Evolutionary conservation across 208 protist genomes (phyloP).

Genomic region (Borovskyia barvae): DNA sequence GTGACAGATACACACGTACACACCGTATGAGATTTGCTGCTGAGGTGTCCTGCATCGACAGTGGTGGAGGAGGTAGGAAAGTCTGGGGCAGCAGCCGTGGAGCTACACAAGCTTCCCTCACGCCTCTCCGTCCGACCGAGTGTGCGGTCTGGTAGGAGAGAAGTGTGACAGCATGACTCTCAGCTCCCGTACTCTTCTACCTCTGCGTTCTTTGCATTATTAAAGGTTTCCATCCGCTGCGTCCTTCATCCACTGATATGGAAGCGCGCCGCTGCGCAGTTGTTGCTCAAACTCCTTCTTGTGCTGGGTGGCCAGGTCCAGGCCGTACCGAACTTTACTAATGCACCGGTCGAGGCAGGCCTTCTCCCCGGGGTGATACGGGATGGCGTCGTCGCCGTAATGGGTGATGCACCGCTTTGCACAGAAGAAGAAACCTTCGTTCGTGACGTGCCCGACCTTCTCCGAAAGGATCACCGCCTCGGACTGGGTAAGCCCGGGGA

Average conservation of each 20-base stretch:
- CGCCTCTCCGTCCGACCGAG: too few species aligned
- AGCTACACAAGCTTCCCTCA: too few species aligned
- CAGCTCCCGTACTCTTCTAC: not conserved
- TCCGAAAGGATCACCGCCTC: conserved; percentile 71
- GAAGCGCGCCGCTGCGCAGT: conserved; percentile 60
- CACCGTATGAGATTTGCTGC: too few species aligned
- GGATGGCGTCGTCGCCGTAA: conserved; percentile 78
- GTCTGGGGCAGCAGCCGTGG: too few species aligned
- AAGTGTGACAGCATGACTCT: not conserved
- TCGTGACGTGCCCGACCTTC: conserved; percentile 47
- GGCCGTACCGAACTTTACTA: conserved; percentile 58
- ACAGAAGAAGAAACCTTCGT: conserved; percentile 72
- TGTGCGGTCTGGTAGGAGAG: too few species aligned
- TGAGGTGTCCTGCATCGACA: too few species aligned
- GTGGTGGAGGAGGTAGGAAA: too few species aligned
- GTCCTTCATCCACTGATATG: conserved; percentile 83
- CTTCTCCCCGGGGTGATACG: conserved; percentile 79
- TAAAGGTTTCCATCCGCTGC: conserved; percentile 37
- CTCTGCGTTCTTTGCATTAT: conserved; percentile 5
- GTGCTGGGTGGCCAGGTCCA: conserved; percentile 53
- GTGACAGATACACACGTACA: too few species aligned
- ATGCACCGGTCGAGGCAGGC: conserved; percentile 75
- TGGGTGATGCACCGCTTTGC: conserved; percentile 61
- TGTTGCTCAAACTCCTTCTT: conserved; percentile 71
- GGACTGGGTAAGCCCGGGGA: conserved; percentile 51